phyloP scores from a whole-genome alignment of 2,329 filamentous ascomycete genomes.

The Clonostachys rosea region DNA sequence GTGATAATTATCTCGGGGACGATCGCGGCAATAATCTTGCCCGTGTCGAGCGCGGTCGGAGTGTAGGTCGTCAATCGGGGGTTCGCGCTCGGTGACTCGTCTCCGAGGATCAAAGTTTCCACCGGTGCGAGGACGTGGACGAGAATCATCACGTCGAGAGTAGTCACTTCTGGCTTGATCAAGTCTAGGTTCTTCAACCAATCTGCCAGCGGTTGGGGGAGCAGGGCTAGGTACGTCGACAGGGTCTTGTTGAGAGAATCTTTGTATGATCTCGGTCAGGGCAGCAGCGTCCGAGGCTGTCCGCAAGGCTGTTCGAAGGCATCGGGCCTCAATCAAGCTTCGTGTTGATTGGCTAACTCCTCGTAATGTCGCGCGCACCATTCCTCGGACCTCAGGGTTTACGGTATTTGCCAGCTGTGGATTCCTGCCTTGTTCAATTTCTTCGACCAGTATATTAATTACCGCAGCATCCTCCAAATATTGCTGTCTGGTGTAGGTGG shows the following conservation, averaged over 20 bases:
- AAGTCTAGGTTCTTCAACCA: too few relatives aligned
- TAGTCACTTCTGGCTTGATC: background rate
- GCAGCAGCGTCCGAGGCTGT: background rate
- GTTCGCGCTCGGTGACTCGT: background rate
- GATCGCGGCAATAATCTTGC: background rate
- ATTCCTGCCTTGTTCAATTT: background rate
- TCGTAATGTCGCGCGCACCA: background rate
- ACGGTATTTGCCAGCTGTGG: background rate
- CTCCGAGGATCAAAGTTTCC: background rate
- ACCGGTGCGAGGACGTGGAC: background rate
- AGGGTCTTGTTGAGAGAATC: background rate
- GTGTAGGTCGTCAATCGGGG: background rate
- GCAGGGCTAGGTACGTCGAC: background rate
- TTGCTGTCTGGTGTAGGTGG: background rate
- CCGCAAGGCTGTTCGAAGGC: background rate
- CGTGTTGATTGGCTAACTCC: background rate
- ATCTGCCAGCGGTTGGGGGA: too few relatives aligned
- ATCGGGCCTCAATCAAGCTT: background rate
- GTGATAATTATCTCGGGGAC: too few relatives aligned
- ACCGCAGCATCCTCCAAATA: background rate
- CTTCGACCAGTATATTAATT: background rate
- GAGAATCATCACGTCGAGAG: background rate
- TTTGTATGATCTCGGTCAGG: background rate
- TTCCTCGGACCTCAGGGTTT: background rate
- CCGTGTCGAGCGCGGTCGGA: too few relatives aligned